Base-by-base conservation (phyloP, 1,284 basidiomycete genomes). In the Pseudozyma sp. region DNA sequence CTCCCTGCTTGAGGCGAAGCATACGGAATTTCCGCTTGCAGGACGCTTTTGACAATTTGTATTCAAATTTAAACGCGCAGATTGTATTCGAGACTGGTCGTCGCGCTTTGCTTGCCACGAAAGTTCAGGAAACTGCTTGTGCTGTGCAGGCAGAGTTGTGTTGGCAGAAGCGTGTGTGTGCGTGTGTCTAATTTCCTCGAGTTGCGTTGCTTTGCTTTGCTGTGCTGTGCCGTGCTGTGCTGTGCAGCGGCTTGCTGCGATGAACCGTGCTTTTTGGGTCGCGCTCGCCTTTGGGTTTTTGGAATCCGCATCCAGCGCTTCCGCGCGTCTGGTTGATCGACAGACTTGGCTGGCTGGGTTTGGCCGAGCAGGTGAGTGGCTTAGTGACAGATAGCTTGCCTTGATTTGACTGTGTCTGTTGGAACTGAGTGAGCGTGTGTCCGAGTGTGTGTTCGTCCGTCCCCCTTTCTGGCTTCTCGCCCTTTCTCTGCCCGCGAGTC, bases 191-290 rank as follows among this genome's bases (percentile, higher is more conserved):
- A 24, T 24, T 24, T 24, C 24, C 24, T 24, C 24, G 24, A 24
- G 24, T 24, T 24, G 24, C 24, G 1, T 24, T 24, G 24, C 24
- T 42, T 10, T 42, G 40, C 40, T n/a, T 8, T 40, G 39, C 39
- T 33, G 34, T 49, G 19, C 39, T 61, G 35, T 53, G 58, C 33
- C 42, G 45, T 48, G 58, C 39, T 56, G 54, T 42, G 53, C 29
- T 40, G 35, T 52, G 34, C 37, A 19, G 11, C 29, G 19, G 30
- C 13, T 29, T 24, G 1, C 24, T 24, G 24, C 24, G 16, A n/a
- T 51, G 53, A 55, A 52, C 39, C 53, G 52, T 62, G 39, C 59
- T 46, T 49, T 35, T 44, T 44, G 43, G 17, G 43, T 44, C 24
- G 43, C 8, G 43, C 17, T 42, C n/a, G 39, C 40, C 17, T 17